Evolutionary conservation across 257 asterid species (phyloP).

Genomic region (Nyctanthes arbortristis): DNA sequence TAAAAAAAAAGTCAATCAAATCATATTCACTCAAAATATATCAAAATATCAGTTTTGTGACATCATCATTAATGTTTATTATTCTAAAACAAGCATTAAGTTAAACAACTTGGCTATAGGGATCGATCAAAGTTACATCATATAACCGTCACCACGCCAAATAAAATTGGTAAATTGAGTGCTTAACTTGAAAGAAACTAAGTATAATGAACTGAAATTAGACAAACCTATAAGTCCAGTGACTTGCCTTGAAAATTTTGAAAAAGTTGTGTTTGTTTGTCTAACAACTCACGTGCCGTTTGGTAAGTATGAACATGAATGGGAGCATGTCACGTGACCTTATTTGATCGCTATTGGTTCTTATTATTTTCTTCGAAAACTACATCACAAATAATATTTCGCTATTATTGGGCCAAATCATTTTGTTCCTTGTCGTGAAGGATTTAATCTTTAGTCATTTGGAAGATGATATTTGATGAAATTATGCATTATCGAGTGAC

Average conservation of each 20-base stretch:
- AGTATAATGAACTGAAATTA: background rate
- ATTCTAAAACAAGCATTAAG: too few species aligned
- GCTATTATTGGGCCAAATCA: background rate
- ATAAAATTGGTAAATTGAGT: too few species aligned
- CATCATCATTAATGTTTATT: too few species aligned
- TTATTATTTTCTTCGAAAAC: background rate
- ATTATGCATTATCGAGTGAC: background rate
- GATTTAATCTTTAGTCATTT: background rate
- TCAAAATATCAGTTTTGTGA: too few species aligned
- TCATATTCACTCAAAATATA: too few species aligned
- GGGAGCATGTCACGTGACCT: constrained; percentile 30
- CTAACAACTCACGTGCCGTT: constrained; percentile 31
- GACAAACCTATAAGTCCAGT: background rate
- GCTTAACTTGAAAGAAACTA: too few species aligned
- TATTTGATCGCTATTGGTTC: background rate
- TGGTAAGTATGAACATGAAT: background rate
- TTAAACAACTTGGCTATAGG: too few species aligned
- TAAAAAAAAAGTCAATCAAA: too few species aligned
- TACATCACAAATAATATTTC: background rate
- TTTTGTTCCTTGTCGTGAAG: background rate
- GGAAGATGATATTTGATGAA: background rate
- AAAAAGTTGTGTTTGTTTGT: background rate
- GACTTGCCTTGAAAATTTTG: background rate
- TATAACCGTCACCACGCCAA: too few species aligned
- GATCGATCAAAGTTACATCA: too few species aligned